Evolutionary conservation across 352 stramenopile genomes (phyloP).

Genomic region (Thalassiosira hispida): DNA sequence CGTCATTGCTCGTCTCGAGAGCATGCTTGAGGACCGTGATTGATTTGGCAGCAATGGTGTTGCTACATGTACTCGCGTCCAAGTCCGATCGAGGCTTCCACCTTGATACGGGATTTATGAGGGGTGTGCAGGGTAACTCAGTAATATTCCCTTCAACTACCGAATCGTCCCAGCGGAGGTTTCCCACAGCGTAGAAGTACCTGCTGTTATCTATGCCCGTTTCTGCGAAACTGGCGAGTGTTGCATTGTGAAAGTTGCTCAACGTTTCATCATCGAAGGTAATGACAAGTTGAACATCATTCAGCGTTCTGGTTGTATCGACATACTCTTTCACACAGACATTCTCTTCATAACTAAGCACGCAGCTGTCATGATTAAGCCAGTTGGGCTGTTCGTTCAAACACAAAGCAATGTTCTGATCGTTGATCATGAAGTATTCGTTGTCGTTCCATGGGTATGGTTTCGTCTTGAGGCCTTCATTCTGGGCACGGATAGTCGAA

Average conservation of each 20-base stretch:
- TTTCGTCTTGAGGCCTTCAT: slow-evolving; percentile 28
- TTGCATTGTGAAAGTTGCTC: slow-evolving; percentile 27
- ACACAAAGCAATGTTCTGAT: slow-evolving; percentile 56
- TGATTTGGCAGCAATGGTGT: slow-evolving; percentile 33
- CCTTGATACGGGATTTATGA: slow-evolving; percentile 44
- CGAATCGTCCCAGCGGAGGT: slow-evolving; percentile 44
- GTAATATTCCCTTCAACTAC: slow-evolving; percentile 29
- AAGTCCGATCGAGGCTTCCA: slow-evolving; percentile 56
- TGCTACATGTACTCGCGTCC: slow-evolving; percentile 32
- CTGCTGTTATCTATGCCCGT: slow-evolving; percentile 21
- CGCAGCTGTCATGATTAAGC: slow-evolving; percentile 48
- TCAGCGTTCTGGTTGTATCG: slow-evolving; percentile 15
- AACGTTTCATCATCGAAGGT: slow-evolving; percentile 38
- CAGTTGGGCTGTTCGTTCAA: slow-evolving; percentile 61
- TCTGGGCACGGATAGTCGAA: slow-evolving; percentile 37
- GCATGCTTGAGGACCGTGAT: slow-evolving; percentile 32
- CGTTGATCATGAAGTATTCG: slow-evolving; percentile 42
- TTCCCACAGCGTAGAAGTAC: slow-evolving; percentile 46
- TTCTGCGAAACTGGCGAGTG: slow-evolving; percentile 1
- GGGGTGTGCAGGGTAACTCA: slow-evolving; percentile 34
- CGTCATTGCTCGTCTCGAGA: slow-evolving; percentile 59
- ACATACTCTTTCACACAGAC: slow-evolving; percentile 44
- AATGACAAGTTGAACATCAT: slow-evolving; percentile 43
- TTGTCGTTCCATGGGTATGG: slow-evolving; percentile 10
- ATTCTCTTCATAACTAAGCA: slow-evolving; percentile 51